Base-by-base conservation (phyloP, 208 protist genomes). In the Hexamita inflata region DNA sequence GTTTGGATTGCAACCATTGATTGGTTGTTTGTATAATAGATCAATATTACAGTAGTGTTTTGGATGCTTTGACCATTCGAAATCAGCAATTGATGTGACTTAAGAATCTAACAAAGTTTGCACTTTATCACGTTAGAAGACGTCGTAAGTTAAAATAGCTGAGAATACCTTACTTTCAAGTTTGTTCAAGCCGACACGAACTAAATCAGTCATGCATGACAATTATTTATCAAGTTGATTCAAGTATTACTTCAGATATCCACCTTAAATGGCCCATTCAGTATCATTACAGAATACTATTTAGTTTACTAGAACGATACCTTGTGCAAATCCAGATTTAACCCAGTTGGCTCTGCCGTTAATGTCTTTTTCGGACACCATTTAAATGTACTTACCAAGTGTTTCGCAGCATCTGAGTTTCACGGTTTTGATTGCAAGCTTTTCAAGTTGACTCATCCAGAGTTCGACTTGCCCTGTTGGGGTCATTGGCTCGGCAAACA, bases 361-460 rank as follows among this genome's bases (percentile, higher is more conserved):
- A 38, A 70, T 45, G 24, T 34, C 64, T 15, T 49, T 34, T 32
- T n/a, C 9, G 7, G 38, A 15, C 62, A 57, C 32, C 24, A 29
- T 28, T 28, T 82, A n/a, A 9, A 59, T 24, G 74, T 87, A 89
- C 57, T 85, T 82, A 75, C 86, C 87, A 59, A 94, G 66, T 15
- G 88, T 88, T 58, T 88, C 81, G 59, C 91, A 84, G 26, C 93
- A 78, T 76, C 91, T 84, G 32, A 84, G 77, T 39, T 90, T 88
- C 60, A 95, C 90, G 0, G 89, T 92, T 38, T 85, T 70, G 78
- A 89, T 90, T 90, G 94, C 94, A 84, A 93, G 90, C 49, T 77
- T 59, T 82, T 96, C 91, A 74, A 97, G 90, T 73, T 94, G 88
- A 30, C 89, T 90, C 77, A 97, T 86, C 93, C 94, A 97, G 76